Percentiles rank a stretch among this genome's conserved stretches.
Evolutionary conservation across 2,329 filamentous ascomycete species (phyloP).

Genomic region (Rhinocladiella similis): DNA sequence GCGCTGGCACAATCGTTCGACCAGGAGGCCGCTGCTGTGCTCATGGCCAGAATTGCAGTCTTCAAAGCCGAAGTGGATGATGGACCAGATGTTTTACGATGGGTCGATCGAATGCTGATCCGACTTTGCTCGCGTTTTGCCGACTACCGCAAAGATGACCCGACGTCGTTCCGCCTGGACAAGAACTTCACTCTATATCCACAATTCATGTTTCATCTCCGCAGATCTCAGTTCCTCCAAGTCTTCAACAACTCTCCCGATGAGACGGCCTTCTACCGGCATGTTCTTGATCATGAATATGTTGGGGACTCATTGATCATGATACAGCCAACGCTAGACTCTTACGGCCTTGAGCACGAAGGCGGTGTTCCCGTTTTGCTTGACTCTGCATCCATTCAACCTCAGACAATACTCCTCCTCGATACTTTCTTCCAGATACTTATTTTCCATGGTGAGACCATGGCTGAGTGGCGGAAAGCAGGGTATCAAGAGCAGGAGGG

Average conservation of each 20-base stretch:
- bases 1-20: slow-evolving; percentile 96
- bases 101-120: slow-evolving; percentile 99
- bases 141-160: slow-evolving; percentile 97
- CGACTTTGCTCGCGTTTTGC: slow-evolving; percentile 93
- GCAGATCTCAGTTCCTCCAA: slow-evolving; percentile 94
- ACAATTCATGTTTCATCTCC: slow-evolving; percentile 99
- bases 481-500: slow-evolving; percentile 98
- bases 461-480: slow-evolving; percentile 96
- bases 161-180: slow-evolving; percentile 92
- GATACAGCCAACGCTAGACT: slow-evolving; percentile 97
- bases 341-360: slow-evolving; percentile 95
- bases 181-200: slow-evolving; percentile 99
- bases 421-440: slow-evolving; percentile 99
- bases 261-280: slow-evolving; percentile 97
- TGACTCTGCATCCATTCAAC: slow-evolving; percentile 94
- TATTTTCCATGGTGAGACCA: slow-evolving; percentile 97
- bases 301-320: slow-evolving; percentile 95
- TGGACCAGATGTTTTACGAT: slow-evolving; percentile 94
- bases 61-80: slow-evolving; percentile 99
- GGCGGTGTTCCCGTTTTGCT: slow-evolving; percentile 90
- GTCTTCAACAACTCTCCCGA: slow-evolving; percentile 99
- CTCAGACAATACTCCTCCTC: slow-evolving; percentile 86
- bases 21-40: slow-evolving; percentile 92
- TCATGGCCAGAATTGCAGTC: slow-evolving; percentile 98
- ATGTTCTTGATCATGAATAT: slow-evolving; percentile 96